Evolutionary conservation across 2,329 filamentous ascomycete species (phyloP).

Genomic region (Paecilomyces niveus): DNA sequence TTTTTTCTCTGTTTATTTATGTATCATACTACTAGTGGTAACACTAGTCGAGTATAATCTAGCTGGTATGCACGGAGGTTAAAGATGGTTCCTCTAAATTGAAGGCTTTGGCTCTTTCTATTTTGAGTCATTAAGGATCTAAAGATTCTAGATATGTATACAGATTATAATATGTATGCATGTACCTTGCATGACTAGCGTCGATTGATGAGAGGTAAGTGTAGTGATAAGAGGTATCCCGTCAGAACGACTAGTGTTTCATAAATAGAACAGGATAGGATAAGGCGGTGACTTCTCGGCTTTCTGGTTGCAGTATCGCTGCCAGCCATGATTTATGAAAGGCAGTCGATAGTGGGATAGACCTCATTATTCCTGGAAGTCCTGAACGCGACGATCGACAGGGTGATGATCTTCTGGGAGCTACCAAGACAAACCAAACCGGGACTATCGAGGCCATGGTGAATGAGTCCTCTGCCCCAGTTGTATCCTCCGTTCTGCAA

Average conservation of each 20-base stretch:
- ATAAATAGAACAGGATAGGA: neutral
- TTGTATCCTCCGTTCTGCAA: neutral
- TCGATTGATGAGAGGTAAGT: neutral
- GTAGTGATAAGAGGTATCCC: neutral
- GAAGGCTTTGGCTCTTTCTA: too few relatives aligned
- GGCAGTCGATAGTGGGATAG: neutral
- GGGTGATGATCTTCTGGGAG: neutral
- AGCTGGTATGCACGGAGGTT: too few relatives aligned
- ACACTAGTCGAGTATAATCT: too few relatives aligned
- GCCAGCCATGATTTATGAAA: neutral
- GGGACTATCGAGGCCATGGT: neutral
- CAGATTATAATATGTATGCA: neutral
- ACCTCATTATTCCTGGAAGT: neutral
- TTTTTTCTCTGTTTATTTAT: too few relatives aligned
- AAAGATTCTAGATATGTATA: neutral
- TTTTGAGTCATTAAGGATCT: too few relatives aligned
- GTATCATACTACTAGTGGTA: too few relatives aligned
- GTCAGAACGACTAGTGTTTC: neutral
- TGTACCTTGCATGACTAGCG: neutral
- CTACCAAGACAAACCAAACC: neutral
- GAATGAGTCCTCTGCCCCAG: neutral
- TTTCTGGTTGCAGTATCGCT: neutral
- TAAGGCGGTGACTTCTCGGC: neutral
- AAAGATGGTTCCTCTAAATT: too few relatives aligned
- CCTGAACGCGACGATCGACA: neutral